Evolutionary conservation across 345 rosid species (phyloP).

Genomic region (Raphanus sativus): DNA sequence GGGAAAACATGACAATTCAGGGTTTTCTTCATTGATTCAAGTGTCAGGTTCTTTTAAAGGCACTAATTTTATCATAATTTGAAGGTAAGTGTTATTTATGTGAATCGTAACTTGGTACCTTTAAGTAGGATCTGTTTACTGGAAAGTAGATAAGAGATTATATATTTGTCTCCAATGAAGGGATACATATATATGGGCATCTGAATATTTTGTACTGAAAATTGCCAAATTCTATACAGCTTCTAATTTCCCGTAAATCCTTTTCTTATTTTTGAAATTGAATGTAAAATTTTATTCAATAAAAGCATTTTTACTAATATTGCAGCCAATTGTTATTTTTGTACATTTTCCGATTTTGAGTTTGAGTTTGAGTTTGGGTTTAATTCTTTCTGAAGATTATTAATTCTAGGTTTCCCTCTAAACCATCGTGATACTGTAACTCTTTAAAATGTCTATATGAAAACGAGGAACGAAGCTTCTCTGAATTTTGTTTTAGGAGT

Average conservation of each 20-base stretch:
- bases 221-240: neutral
- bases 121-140: neutral
- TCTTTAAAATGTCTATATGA: neutral
- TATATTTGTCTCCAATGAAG: neutral
- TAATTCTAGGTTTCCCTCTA: neutral
- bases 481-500: neutral
- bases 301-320: neutral
- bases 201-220: neutral
- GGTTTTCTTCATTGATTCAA: slow-evolving; percentile 17
- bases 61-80: neutral
- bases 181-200: neutral
- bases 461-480: slow-evolving; percentile 6
- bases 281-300: neutral
- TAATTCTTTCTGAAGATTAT: neutral
- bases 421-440: neutral
- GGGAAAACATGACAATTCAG: slow-evolving; percentile 43
- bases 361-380: neutral
- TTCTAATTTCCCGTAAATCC: neutral
- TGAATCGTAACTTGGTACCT: neutral
- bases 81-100: slow-evolving; percentile 19
- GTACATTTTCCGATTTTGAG: neutral
- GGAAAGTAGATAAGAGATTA: neutral
- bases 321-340: neutral
- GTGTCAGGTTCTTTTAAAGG: neutral
- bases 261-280: neutral